A percentile compares a stretch with the other conserved stretches of the same genome.
Conservation (phyloP, 345 rosid genomes). For the Noccaea caerulescens region DNA sequence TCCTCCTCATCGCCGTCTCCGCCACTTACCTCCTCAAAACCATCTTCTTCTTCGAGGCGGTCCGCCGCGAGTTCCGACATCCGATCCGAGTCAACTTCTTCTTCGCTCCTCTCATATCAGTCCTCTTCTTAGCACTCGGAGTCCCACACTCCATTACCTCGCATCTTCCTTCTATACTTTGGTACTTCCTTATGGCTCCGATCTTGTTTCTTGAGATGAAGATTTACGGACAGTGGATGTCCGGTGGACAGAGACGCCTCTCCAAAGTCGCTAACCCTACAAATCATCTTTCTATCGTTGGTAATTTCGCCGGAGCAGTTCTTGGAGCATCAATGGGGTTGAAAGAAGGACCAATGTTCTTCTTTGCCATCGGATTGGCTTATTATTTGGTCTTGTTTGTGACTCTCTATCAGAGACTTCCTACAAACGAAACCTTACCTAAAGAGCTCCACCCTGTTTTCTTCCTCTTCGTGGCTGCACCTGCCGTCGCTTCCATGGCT, state of each 20-base stretch:
- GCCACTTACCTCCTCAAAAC: constrained; percentile 65
- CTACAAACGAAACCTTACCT: constrained; percentile 82
- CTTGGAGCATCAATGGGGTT: constrained; percentile 92
- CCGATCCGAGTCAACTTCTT: constrained; percentile 91
- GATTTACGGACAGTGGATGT: constrained; percentile 98
- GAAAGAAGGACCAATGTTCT: constrained; percentile 89
- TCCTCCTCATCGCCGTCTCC: constrained; percentile 55
- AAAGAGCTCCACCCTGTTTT: constrained; percentile 97
- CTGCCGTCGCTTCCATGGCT: constrained; percentile 87
- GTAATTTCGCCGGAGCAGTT: constrained; percentile 89
- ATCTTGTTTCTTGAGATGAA: constrained; percentile 73
- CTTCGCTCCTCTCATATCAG: constrained; percentile 88
- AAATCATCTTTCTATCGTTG: constrained; percentile 79
- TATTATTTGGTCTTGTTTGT: constrained; percentile 86
- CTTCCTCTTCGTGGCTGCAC: constrained; percentile 90
- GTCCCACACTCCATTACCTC: constrained; percentile 59
- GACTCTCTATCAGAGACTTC: constrained; percentile 92
- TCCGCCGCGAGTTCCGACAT: constrained; percentile 83
- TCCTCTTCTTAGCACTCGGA: constrained; percentile 80
- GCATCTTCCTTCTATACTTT: constrained; percentile 52
- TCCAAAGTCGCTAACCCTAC: constrained; percentile 95
- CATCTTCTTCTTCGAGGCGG: constrained; percentile 77
- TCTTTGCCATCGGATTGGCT: constrained; percentile 85
- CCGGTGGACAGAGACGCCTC: constrained; percentile 84
- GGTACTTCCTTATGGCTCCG: constrained; percentile 90